Conservation (phyloP, 1,284 basidiomycete species). For the Fomes fomentarius region DNA sequence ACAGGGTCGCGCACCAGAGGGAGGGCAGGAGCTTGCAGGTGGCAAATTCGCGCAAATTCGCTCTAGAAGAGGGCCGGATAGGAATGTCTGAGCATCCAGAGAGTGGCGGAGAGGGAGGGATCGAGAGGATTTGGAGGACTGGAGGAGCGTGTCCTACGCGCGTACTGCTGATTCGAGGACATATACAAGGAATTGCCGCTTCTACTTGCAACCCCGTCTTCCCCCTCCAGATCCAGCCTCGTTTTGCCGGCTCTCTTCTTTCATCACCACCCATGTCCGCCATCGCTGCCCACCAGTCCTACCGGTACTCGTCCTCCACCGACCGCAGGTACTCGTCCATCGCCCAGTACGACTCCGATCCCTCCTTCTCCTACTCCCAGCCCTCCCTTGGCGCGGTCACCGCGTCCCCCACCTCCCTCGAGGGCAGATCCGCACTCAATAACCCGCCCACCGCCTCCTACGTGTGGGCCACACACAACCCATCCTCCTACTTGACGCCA, state of each 20-base stretch:
- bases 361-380: slow-evolving; percentile 20
- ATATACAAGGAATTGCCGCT: slow-evolving; percentile 18
- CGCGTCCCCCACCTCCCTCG: slow-evolving; percentile 8
- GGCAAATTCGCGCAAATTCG: slow-evolving; percentile 10
- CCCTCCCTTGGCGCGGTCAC: slow-evolving; percentile 18
- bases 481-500: slow-evolving; percentile 9
- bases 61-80: slow-evolving; percentile 16
- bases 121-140: not conserved
- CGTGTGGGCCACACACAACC: slow-evolving; percentile 18
- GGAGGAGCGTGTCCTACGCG: slow-evolving; percentile 8
- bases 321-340: too few relatives aligned
- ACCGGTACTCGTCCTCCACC: too few relatives aligned
- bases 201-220: not conserved
- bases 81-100: slow-evolving; percentile 4
- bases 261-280: slow-evolving; percentile 20
- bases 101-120: slow-evolving; percentile 1
- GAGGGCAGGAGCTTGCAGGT: slow-evolving; percentile 8
- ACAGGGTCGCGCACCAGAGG: not conserved
- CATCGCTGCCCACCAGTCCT: slow-evolving; percentile 23
- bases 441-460: slow-evolving; percentile 2
- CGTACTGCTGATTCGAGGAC: slow-evolving; percentile 7
- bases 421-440: slow-evolving; percentile 4
- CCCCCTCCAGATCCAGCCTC: slow-evolving; percentile 7
- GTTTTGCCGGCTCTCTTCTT: slow-evolving; percentile 16
- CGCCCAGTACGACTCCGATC: slow-evolving; percentile 16